Base-by-base conservation (phyloP, 352 stramenopile genomes). In the Phytophthora niederhauseri region DNA sequence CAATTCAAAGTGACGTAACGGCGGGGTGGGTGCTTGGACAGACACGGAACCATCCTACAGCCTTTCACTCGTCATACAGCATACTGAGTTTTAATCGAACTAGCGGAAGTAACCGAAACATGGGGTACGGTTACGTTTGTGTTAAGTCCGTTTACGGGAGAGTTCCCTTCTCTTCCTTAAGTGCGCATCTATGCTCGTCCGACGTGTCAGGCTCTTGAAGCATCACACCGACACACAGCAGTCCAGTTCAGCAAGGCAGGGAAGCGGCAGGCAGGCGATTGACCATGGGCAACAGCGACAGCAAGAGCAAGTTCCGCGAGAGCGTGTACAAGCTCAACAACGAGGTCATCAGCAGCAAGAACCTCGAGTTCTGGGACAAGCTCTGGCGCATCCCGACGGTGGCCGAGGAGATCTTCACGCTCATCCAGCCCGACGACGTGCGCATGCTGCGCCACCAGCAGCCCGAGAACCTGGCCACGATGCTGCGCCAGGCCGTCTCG, bases 301-400 rank as follows among this genome's bases (percentile, higher is more conserved):
- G 87, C 74, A 96, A 95, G 82, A 94, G 85, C 80, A 96, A 95
- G 84, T 96, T 96, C 77, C 87, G 87, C 74, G 89, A 96, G 84
- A 94, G 83, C 75, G 89, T 96, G 54, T 95, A 96, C 80, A 96
- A 96, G 83, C 85, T 96, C 71, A 95, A 92, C 75, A 95, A 96
- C 50, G 87, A 96, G 61, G 80, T 93, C 8, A 82, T 96, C 43
- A 93, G 84, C 54, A 76, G 76, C 70, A 93, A 93, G 74, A 92
- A 93, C 69, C 85, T 95, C 68, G 89, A 96, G 73, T 96, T 96
- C 75, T 96, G 89, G 89, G 87, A 95, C 75, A 96, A 96, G 64
- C 73, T 96, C 8, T 96, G 89, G 89, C 87, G 87, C 68, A 94
- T 96, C 57, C 89, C 84, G 49, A 96, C 89, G 4, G 89, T 93